Evolutionary conservation across 177 flowering plant genomes (phyloP).

Genomic region (Vitis hybrid): DNA sequence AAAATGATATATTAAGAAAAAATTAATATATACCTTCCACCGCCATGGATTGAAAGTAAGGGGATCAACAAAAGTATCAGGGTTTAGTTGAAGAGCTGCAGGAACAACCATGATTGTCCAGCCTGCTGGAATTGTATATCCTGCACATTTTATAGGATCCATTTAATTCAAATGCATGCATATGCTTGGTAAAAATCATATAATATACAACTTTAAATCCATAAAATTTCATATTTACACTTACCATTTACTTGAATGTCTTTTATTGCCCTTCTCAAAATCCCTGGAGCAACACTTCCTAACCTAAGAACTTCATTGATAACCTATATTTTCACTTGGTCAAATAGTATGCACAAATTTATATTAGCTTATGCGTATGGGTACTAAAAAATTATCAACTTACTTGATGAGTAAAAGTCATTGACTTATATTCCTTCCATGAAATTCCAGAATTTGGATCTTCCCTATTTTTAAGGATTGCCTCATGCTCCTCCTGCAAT

Average conservation of each 20-base stretch:
- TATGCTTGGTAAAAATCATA: no score
- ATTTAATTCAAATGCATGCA: no score
- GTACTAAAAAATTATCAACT: neutral
- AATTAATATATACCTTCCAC: slow-evolving; percentile 26
- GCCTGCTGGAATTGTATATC: slow-evolving; percentile 35
- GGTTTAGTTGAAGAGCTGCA: slow-evolving; percentile 24
- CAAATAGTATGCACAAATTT: no score
- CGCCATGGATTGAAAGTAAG: slow-evolving; percentile 37
- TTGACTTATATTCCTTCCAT: slow-evolving; percentile 49
- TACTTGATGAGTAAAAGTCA: slow-evolving; percentile 42
- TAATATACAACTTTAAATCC: no score
- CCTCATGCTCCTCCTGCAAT: slow-evolving; percentile 44
- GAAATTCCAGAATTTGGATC: slow-evolving; percentile 17
- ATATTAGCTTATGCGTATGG: neutral
- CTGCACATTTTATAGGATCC: slow-evolving; percentile 9
- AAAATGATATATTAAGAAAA: no score
- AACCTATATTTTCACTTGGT: slow-evolving; percentile 23
- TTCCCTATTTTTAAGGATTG: slow-evolving; percentile 20
- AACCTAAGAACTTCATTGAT: slow-evolving; percentile 41
- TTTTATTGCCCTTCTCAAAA: slow-evolving; percentile 22
- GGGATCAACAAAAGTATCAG: slow-evolving; percentile 24
- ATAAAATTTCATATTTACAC: neutral
- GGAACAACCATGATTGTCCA: slow-evolving; percentile 30
- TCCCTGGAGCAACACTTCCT: slow-evolving; percentile 27
- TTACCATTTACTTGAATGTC: slow-evolving; percentile 44